Evolutionary conservation across 257 asterid species (phyloP), one percentile per base, ranked within the genome.

Genomic region (Hygrophila difformis): DNA sequence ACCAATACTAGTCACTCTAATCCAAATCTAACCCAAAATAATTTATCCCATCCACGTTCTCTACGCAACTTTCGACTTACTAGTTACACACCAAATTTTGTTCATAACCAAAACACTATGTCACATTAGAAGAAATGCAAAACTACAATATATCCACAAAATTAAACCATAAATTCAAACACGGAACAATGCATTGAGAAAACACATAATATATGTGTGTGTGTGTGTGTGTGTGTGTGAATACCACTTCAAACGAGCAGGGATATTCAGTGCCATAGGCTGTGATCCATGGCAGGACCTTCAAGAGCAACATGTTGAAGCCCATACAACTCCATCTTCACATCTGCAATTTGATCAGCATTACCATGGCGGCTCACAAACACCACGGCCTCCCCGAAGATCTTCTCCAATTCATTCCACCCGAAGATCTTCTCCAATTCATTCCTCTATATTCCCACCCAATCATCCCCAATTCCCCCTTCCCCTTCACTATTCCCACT

Each of bases 401-500:
- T 43, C 62, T 63, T 68, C 57, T 85, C n/a, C n/a, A n/a, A n/a
- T n/a, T n/a, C n/a, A n/a, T n/a, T n/a, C n/a, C n/a, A n/a, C n/a
- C n/a, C n/a, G n/a, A n/a, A n/a, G n/a, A n/a, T n/a, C n/a, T n/a
- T n/a, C n/a, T n/a, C 94, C 43, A 85, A 53, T 22, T 74, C 94
- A 18, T 70, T 85, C 65, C 79, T 76, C 66, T 81, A 92, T 23
- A 82, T 46, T 17, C 81, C 94, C 57, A 78, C 95, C 92, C 92
- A 85, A 57, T 85, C 91, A 61, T 67, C 80, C 39, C 63, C 35
- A 36, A 39, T 12, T 18, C 26, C 72, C 16, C 62, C 53, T 7
- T 47, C 81, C 28, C 40, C 66, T 8, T 18, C 37, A 33, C 3
- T 10, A 9, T 33, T 10, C 12, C 12, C 37, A 33, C 37, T 3